Evolutionary conservation across 768 basidiomycete genomes (phyloP).

Genomic region (Tricholoma matsutake): DNA sequence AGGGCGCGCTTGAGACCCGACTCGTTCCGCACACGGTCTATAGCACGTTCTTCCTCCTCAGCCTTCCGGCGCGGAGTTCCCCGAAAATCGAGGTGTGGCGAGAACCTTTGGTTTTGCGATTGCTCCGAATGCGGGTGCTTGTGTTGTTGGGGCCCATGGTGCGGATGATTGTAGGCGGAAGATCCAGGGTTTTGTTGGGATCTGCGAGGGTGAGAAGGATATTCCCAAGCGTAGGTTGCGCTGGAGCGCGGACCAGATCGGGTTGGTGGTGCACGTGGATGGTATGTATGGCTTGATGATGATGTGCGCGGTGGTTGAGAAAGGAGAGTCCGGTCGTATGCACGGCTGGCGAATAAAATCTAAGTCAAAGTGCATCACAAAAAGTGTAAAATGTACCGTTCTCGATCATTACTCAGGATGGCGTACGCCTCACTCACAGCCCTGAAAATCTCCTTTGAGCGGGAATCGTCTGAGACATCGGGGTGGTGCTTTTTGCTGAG

Average conservation of each 20-base stretch:
- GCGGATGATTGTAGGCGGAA: background rate
- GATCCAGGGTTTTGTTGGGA: background rate
- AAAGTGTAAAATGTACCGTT: constrained; percentile 27
- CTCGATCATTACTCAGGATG: constrained; percentile 41
- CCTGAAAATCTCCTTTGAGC: constrained; percentile 35
- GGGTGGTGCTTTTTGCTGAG: constrained; percentile 48
- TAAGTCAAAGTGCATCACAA: background rate
- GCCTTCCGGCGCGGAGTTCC: background rate
- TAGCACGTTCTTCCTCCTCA: constrained; percentile 9
- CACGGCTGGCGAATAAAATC: background rate
- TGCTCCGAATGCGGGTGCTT: background rate
- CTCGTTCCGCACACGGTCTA: constrained; percentile 25
- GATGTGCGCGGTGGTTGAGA: background rate
- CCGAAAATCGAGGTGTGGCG: background rate
- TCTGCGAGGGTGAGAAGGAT: background rate
- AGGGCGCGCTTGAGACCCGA: constrained; percentile 18
- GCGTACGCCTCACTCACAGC: constrained; percentile 45
- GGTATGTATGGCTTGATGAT: background rate
- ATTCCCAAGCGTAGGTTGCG: constrained; percentile 3
- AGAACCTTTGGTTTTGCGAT: background rate
- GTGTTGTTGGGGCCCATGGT: background rate
- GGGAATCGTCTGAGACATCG: constrained; percentile 42
- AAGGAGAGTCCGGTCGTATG: constrained; percentile 1
- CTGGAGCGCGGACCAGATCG: background rate
- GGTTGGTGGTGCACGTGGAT: background rate